Evolutionary conservation across 2,329 filamentous ascomycete genomes (phyloP), one percentile per base, ranked within the genome.

Genomic region (Penicillium digitatum): DNA sequence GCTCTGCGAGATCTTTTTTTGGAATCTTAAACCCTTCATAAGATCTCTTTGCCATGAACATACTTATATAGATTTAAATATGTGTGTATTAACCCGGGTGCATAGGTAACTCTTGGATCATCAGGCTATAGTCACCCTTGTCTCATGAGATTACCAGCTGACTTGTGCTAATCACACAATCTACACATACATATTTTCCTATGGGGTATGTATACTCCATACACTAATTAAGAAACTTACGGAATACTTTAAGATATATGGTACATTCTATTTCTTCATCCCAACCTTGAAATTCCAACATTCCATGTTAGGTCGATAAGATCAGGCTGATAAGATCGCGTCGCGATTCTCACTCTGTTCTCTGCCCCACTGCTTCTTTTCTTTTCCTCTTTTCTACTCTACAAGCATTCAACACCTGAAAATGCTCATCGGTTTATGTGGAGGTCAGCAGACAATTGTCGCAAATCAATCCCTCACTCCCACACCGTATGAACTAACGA

Each of bases 361-460:
- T 45, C 16, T 35, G 52, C 52, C 52, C 52, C 52, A 45, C 52
- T 32, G 7, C 39, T 43, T 51, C 39, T 48, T 35, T 31, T 31
- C 44, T 20, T 18, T 38, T 29, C 39, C 44, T 55, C 9, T 40
- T 42, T 45, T 37, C 31, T 11, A 48, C 42, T 8, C 18, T 47
- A 38, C 18, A 24, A 39, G 14, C 11, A 20, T 40, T 32, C 5
- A 24, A 37, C 34, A 10, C 37, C 16, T 16, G 14, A 45, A 52
- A 29, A 82, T 87, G 73, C 68, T 80, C 48, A 74, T 81, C 58
- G 79, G 79, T 24, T 67, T 81, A 57, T 80, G 78, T 65, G 79
- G 79, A 71, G 75, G 78, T 78, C 61, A 66, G 69, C 51, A 63
- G 52, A 52, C 52, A 24, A 38, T 45, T 27, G n/a, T 20, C 20